phyloP scores from a whole-genome alignment of 2,329 filamentous ascomycete genomes.

The Arthrobotrys iridis region DNA sequence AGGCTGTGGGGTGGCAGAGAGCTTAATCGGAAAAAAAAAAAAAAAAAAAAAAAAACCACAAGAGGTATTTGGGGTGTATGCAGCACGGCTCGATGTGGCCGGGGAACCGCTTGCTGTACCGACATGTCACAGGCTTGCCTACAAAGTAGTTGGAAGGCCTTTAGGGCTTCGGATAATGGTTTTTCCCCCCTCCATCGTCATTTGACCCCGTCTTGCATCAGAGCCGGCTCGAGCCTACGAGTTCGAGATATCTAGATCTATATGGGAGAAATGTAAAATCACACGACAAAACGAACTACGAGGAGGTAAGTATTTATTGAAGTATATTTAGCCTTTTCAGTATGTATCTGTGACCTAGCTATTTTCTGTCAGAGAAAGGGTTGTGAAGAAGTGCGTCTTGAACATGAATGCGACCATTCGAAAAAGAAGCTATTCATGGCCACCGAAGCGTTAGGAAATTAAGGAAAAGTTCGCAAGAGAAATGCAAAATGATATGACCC shows the following conservation, averaged over 20 bases:
- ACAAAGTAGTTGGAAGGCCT: not conserved
- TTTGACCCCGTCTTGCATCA: too few relatives aligned
- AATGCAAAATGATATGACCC: constrained; percentile 4
- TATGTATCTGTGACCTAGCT: not conserved
- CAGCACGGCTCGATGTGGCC: not conserved
- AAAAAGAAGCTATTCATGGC: not conserved
- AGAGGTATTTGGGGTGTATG: too few relatives aligned
- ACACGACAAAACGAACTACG: too few relatives aligned
- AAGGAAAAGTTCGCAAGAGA: not conserved
- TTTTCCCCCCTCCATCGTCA: not conserved
- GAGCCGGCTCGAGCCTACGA: not conserved
- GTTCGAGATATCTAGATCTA: not conserved
- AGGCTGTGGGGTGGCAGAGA: too few relatives aligned
- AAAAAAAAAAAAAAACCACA: too few relatives aligned
- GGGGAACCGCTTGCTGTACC: constrained; percentile 4
- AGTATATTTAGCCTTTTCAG: not conserved
- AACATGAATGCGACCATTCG: not conserved
- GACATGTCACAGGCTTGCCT: not conserved
- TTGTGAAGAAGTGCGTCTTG: not conserved
- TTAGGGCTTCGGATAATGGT: not conserved
- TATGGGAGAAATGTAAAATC: not conserved
- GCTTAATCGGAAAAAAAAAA: too few relatives aligned
- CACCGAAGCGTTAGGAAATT: not conserved
- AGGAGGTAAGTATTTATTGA: not conserved
- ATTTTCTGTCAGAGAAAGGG: constrained; percentile 10